These are phyloP conservation scores for Mycena alexandri DNA, from an alignment of 768 basidiomycete species.

Conservation along the genomic window DNA sequence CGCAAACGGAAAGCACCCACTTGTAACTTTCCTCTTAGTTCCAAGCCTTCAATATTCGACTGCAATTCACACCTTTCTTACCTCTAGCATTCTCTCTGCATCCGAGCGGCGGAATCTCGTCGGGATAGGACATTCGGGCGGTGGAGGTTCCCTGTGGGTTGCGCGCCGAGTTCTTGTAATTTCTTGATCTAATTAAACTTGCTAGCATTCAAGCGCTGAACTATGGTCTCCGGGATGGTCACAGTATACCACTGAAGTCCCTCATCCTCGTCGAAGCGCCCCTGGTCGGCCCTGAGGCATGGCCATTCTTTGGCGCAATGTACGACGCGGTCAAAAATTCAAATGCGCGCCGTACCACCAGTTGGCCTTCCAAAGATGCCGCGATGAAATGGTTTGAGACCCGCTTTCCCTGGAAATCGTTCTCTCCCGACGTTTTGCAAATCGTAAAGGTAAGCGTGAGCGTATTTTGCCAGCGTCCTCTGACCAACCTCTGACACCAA, in stretches of 20 bases:
- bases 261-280: constrained; percentile 24
- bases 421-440: constrained; percentile 11
- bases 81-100: constrained; percentile 26
- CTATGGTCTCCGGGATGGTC: constrained; percentile 12
- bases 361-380: constrained; percentile 23
- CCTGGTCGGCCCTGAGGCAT: constrained; percentile 22
- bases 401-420: constrained; percentile 25
- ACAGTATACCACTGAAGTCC: constrained; percentile 15
- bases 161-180: not conserved
- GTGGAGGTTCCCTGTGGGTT: constrained; percentile 32
- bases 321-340: constrained; percentile 25
- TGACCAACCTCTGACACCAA: not conserved
- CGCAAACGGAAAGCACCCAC: not conserved
- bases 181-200: not conserved
- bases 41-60: constrained; percentile 27
- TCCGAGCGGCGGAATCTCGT: constrained; percentile 30
- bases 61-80: constrained; percentile 35
- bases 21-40: constrained; percentile 2
- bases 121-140: constrained; percentile 35
- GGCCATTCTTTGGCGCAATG: constrained; percentile 16
- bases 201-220: constrained; percentile 28
- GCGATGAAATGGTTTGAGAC: constrained; percentile 31
- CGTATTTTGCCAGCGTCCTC: not conserved
- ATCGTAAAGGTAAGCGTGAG: constrained; percentile 15
- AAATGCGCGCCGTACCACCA: constrained; percentile 21